Evolutionary conservation across 441 rosid species (phyloP).

Genomic region (Omphalea diandra): DNA sequence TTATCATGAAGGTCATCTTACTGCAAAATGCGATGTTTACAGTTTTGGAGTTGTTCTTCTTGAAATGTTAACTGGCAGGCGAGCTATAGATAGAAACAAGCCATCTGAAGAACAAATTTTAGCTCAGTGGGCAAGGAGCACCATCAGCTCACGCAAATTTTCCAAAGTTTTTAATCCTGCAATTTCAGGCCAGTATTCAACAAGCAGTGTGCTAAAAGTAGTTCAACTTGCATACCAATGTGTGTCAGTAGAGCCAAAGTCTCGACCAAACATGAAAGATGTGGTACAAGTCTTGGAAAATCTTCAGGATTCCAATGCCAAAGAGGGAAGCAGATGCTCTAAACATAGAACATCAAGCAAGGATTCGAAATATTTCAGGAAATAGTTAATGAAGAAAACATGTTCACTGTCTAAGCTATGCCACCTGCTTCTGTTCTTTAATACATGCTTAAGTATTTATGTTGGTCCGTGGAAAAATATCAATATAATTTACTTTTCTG

Average conservation of each 20-base stretch:
- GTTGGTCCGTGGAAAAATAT: neutral
- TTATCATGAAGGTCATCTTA: slow-evolving; percentile 52
- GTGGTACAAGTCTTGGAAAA: slow-evolving; percentile 52
- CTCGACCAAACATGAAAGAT: slow-evolving; percentile 58
- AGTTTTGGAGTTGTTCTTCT: slow-evolving; percentile 85
- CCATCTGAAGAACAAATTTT: slow-evolving; percentile 67
- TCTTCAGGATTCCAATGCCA: slow-evolving; percentile 35
- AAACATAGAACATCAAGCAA: slow-evolving; percentile 9
- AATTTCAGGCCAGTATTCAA: slow-evolving; percentile 55
- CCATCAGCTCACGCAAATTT: slow-evolving; percentile 51
- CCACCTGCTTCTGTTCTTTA: slow-evolving; percentile 32
- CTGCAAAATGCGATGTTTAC: slow-evolving; percentile 65
- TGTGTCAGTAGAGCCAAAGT: slow-evolving; percentile 53
- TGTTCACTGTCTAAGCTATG: slow-evolving; percentile 25
- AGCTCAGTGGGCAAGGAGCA: slow-evolving; percentile 73
- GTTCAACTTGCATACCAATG: slow-evolving; percentile 59
- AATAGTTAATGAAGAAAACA: slow-evolving; percentile 7
- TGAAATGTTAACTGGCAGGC: slow-evolving; percentile 70
- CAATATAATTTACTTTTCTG: too few species aligned
- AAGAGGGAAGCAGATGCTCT: neutral
- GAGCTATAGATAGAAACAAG: slow-evolving; percentile 62
- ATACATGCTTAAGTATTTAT: neutral
- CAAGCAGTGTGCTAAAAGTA: slow-evolving; percentile 42
- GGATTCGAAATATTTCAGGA: slow-evolving; percentile 6
- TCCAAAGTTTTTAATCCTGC: slow-evolving; percentile 57